phyloP scores from a whole-genome alignment of 352 stramenopile species.

The Phytophthora sp. region DNA sequence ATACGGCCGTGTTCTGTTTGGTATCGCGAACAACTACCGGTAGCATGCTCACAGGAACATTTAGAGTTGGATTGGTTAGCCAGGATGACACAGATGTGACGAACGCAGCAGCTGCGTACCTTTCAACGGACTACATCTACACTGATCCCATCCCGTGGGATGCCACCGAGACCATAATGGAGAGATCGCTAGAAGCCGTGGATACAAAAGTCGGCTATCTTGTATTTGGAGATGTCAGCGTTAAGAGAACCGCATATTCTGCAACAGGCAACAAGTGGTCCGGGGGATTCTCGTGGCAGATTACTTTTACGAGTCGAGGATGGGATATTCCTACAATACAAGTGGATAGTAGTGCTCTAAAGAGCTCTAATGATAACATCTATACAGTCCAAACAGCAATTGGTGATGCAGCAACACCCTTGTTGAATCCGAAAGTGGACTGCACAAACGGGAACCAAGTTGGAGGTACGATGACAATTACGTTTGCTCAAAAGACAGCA shows the following conservation, averaged over 20 bases:
- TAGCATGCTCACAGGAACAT: slow-evolving; percentile 71
- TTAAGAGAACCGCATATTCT: slow-evolving; percentile 81
- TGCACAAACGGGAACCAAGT: slow-evolving; percentile 93
- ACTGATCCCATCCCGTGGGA: slow-evolving; percentile 72
- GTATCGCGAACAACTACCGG: slow-evolving; percentile 53
- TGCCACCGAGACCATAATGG: slow-evolving; percentile 61
- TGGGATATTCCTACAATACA: slow-evolving; percentile 89
- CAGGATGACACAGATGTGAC: slow-evolving; percentile 35
- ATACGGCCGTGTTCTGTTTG: slow-evolving; percentile 28
- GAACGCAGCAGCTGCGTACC: slow-evolving; percentile 31
- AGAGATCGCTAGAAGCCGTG: slow-evolving; percentile 56
- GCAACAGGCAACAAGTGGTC: slow-evolving; percentile 89
- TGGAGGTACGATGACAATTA: slow-evolving; percentile 76
- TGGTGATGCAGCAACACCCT: slow-evolving; percentile 51
- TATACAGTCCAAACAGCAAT: slow-evolving; percentile 21
- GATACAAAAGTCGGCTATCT: slow-evolving; percentile 32
- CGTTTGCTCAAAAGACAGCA: slow-evolving; percentile 57
- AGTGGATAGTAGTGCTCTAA: slow-evolving; percentile 11
- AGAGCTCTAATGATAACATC: slow-evolving; percentile 29
- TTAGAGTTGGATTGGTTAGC: slow-evolving; percentile 55
- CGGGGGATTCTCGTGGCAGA: slow-evolving; percentile 93
- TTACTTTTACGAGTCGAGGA: slow-evolving; percentile 89
- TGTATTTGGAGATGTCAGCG: slow-evolving; percentile 87
- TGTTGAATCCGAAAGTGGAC: slow-evolving; percentile 32
- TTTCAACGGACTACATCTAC: too few relatives aligned